These are phyloP conservation scores for Fusarium sp. DNA, from an alignment of 2,329 filamentous ascomycete genomes.

Conservation along the genomic window DNA sequence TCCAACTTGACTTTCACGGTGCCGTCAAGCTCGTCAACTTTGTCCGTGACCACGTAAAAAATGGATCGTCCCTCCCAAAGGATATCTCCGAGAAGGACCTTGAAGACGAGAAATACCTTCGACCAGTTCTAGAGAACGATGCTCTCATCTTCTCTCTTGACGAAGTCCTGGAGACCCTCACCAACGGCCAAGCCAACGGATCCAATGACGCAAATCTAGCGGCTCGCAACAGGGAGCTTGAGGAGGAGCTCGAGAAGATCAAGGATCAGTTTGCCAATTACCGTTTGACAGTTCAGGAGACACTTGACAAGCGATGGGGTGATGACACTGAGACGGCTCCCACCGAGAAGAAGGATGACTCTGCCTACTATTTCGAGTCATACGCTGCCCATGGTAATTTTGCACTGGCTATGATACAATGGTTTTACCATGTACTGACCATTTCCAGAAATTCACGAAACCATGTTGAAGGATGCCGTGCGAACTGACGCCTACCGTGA, in stretches of 20 bases:
- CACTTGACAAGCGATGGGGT: slow-evolving; percentile 76
- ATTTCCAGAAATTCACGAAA: slow-evolving; percentile 85
- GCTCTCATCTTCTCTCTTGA: slow-evolving; percentile 90
- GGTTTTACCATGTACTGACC: slow-evolving; percentile 10
- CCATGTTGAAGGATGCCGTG: slow-evolving; percentile 92
- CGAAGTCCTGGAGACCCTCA: slow-evolving; percentile 69
- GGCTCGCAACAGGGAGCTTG: slow-evolving; percentile 69
- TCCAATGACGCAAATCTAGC: slow-evolving; percentile 53
- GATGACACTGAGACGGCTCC: slow-evolving; percentile 63
- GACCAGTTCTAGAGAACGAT: slow-evolving; percentile 90
- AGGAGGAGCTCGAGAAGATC: slow-evolving; percentile 72
- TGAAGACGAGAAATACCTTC: slow-evolving; percentile 84
- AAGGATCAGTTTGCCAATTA: slow-evolving; percentile 76
- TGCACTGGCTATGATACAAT: neutral
- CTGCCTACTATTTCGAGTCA: slow-evolving; percentile 71
- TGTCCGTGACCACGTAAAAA: slow-evolving; percentile 64
- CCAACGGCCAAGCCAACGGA: slow-evolving; percentile 61
- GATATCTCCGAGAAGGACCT: slow-evolving; percentile 75
- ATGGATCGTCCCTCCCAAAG: slow-evolving; percentile 64
- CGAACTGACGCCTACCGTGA: slow-evolving; percentile 94
- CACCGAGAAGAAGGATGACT: slow-evolving; percentile 52
- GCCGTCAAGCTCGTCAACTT: slow-evolving; percentile 84
- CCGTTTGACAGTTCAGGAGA: slow-evolving; percentile 75
- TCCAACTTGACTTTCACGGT: slow-evolving; percentile 79
- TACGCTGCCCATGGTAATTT: slow-evolving; percentile 72